Base-by-base conservation (phyloP, 2,329 filamentous ascomycete species). In the Ceratocystis colombiana region DNA sequence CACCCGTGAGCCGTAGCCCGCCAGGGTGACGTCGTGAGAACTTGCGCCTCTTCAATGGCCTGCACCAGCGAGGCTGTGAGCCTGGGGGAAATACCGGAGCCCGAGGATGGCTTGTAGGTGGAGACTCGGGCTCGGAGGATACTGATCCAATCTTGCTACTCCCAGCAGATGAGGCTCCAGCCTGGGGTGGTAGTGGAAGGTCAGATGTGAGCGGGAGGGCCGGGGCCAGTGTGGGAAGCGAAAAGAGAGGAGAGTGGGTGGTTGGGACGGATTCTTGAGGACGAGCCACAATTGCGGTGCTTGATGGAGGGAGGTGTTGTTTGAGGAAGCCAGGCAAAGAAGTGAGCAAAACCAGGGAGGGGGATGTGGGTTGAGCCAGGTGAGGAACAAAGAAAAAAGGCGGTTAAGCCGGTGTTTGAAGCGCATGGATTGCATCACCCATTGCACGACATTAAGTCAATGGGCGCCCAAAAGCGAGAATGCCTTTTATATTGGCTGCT, bases 251-350 rank as follows among this genome's bases (percentile, higher is more conserved):
- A 5, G 53, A 57, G 22, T 57, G 53, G 4, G 10, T 7, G 10
- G 53, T 30, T 30, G 53, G 22, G 17, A 33, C 22, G 22, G 10
- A 28, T 22, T 57, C 12, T 12, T 15, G 12, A n/a, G 7, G 53
- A 28, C 22, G 53, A 57, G 53, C 53, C 53, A 57, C 53, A 33
- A 33, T 57, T 57, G 53, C 53, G 53, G 28, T 57, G 53, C 22
- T 57, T 28, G 53, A 17, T 15, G 22, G 22, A 28, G 28, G 25
- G 30, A 17, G 15, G 10, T 45, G n/a, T n/a, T 6, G 3, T 20
- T 62, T 45, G 53, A 33, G 22, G 28, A 30, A 15, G 8, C 8
- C 5, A 28, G 50, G 20, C 46, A 50, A n/a, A 22, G 17, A 22
- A 8, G n/a, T 22, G 25, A 10, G 5, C n/a, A n/a, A 50, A 20